Percentiles rank a stretch among this genome's conserved stretches.
Evolutionary conservation across 176 grass and related monocot species (phyloP).

Genomic region (Zoysia japonica): DNA sequence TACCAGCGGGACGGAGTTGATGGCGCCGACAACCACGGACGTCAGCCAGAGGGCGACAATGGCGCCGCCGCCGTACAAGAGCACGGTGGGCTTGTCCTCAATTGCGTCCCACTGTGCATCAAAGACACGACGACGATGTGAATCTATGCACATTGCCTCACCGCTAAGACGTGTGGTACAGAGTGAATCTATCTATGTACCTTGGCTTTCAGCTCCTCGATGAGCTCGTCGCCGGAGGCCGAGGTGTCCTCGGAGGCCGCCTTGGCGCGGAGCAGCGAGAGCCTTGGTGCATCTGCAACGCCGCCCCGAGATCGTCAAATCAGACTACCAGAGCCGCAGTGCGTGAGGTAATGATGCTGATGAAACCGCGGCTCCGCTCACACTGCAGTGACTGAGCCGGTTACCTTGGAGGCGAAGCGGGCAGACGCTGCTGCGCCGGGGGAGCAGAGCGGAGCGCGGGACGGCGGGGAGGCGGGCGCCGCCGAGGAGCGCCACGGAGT

Average conservation of each 20-base stretch:
- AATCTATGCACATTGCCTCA: constrained; percentile 15
- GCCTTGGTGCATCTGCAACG: constrained; percentile 58
- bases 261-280: constrained; percentile 55
- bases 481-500: constrained; percentile 68
- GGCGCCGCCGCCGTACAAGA: constrained; percentile 89
- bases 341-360: not conserved
- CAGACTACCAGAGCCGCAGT: too few relatives aligned
- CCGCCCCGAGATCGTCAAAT: too few relatives aligned
- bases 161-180: not conserved
- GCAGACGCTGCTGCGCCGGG: constrained; percentile 41
- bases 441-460: constrained; percentile 41
- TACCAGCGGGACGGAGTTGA: constrained; percentile 98
- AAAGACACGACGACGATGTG: not conserved
- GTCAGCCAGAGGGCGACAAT: constrained; percentile 85
- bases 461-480: constrained; percentile 58
- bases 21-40: constrained; percentile 76
- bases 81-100: constrained; percentile 92
- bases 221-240: constrained; percentile 60
- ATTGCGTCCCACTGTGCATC: constrained; percentile 78
- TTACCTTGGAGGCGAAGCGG: constrained; percentile 48
- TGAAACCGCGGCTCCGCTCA: not conserved
- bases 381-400: not conserved
- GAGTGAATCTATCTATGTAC: constrained; percentile 19
- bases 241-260: constrained; percentile 89
- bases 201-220: constrained; percentile 86